Evolutionary conservation across 2,329 filamentous ascomycete genomes (phyloP), one percentile per base, ranked within the genome.

Genomic region (Grosmannia huntii): DNA sequence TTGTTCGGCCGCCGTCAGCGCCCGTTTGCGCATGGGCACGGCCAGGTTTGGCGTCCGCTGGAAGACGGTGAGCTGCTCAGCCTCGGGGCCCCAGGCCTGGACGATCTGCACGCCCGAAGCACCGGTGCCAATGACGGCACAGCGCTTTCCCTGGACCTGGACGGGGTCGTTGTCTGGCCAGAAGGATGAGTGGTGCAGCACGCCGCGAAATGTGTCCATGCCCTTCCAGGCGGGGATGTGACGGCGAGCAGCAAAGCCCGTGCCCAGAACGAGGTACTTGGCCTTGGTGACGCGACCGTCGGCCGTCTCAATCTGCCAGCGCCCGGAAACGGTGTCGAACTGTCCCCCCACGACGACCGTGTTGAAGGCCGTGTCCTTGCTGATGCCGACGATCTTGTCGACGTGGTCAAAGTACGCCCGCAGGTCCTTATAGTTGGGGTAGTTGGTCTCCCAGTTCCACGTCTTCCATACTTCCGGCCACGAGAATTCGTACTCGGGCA

Each of bases 11-110:
- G 66, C 69, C 0, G 73, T 76, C 31, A 84, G 69, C 0, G 69
- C 48, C 2, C 72, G 69, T 59, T 77, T 75, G 2, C 76, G 73
- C 81, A 87, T 85, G 0, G 83, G 83, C 0, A 87, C 64, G 0
- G 81, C 81, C 7, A 85, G 71, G 60, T 87, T 87, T 0, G 85
- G 84, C 1, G 83, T 87, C 12, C 85, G 76, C 64, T 87, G 83
- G 67, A 86, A 86, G 41, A 87, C 80, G 3, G 70, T 76, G 27
- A 87, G 62, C 1, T 77, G 68, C 6, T 72, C 75, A 0, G 76
- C 81, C 14, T 73, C 66, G 2, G 77, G 77, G 2, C 76, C 79
- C 68, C 78, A 79, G 57, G 81, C 82, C 62, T 87, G 84, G 0
- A 78, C 75, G 50, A 85, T 78, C 63, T 87, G 84, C 1, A 86